Evolutionary conservation across 2,329 filamentous ascomycete species (phyloP).

Genomic region (Trichoderma afroharzianum): DNA sequence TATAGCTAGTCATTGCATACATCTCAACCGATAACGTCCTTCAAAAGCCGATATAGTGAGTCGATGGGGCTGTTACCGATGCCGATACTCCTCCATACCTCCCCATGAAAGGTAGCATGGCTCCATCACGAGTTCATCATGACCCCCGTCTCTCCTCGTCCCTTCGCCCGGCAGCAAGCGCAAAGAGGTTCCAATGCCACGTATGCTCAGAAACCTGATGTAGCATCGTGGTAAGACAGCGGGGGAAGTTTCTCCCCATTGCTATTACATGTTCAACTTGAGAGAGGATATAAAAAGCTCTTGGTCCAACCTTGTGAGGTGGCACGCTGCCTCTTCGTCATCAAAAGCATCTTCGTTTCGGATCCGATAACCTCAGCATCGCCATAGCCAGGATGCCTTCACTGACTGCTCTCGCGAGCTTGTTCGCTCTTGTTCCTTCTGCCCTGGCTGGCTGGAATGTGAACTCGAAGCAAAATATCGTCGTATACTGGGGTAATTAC

Average conservation of each 20-base stretch:
- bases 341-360: not conserved
- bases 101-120: conserved; percentile 1
- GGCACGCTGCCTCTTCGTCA: not conserved
- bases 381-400: conserved; percentile 10
- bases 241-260: not conserved
- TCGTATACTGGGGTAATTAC: conserved; percentile 62
- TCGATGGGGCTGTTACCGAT: not conserved
- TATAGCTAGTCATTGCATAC: not conserved
- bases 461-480: conserved; percentile 50
- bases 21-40: not conserved
- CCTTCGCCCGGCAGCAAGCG: not conserved
- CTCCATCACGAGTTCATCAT: not conserved
- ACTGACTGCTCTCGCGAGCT: conserved; percentile 21
- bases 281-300: conserved; percentile 9
- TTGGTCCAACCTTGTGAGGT: conserved; percentile 5
- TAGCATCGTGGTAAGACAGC: conserved; percentile 13
- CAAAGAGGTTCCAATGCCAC: not conserved
- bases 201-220: conserved; percentile 7
- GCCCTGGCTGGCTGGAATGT: conserved; percentile 44
- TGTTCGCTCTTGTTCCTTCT: conserved; percentile 27
- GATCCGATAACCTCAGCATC: not conserved
- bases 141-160: not conserved
- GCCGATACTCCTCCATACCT: not conserved
- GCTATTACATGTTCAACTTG: not conserved
- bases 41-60: not conserved